These are phyloP conservation scores for Imleria badia DNA, from an alignment of 768 basidiomycete genomes.

Conservation along the genomic window DNA sequence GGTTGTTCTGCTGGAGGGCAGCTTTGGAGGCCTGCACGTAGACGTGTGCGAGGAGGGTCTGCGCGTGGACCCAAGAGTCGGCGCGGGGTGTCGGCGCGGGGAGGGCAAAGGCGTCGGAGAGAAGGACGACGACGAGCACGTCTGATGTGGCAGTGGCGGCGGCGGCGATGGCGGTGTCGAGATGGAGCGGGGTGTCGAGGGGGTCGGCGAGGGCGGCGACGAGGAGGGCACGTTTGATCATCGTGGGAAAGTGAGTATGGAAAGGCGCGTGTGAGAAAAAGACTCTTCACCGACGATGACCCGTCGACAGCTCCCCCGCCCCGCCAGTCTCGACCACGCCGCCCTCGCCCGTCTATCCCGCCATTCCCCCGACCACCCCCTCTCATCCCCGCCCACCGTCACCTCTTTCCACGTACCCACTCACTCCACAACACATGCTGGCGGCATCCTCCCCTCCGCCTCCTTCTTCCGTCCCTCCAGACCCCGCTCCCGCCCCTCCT, in stretches of 20 bases:
- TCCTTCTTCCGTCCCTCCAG: constrained; percentile 76
- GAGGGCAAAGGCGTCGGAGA: constrained; percentile 58
- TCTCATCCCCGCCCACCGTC: constrained; percentile 30
- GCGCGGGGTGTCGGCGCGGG: constrained; percentile 38
- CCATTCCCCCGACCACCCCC: constrained; percentile 17
- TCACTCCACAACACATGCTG: constrained; percentile 68
- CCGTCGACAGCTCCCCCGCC: not conserved
- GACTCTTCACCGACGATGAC: too few species aligned
- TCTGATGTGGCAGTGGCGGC: constrained; percentile 45
- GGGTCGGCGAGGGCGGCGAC: constrained; percentile 54
- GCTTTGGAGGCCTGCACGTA: constrained; percentile 85
- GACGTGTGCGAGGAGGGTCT: constrained; percentile 74
- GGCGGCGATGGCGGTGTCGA: constrained; percentile 51
- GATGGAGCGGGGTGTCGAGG: constrained; percentile 53
- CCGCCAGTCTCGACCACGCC: constrained; percentile 20
- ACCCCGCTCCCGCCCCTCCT: constrained; percentile 51
- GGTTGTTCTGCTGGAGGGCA: constrained; percentile 62
- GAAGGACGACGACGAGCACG: constrained; percentile 60
- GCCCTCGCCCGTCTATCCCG: constrained; percentile 2
- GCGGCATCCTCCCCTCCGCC: constrained; percentile 74
- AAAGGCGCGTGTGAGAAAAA: too few species aligned
- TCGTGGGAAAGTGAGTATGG: not conserved
- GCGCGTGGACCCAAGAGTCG: constrained; percentile 62
- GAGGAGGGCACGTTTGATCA: constrained; percentile 36
- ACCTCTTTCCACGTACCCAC: constrained; percentile 25